Percentiles rank a stretch among this genome's conserved stretches.
phyloP scores from a whole-genome alignment of 257 asterid genomes.

The Gardenia jasminoides region DNA sequence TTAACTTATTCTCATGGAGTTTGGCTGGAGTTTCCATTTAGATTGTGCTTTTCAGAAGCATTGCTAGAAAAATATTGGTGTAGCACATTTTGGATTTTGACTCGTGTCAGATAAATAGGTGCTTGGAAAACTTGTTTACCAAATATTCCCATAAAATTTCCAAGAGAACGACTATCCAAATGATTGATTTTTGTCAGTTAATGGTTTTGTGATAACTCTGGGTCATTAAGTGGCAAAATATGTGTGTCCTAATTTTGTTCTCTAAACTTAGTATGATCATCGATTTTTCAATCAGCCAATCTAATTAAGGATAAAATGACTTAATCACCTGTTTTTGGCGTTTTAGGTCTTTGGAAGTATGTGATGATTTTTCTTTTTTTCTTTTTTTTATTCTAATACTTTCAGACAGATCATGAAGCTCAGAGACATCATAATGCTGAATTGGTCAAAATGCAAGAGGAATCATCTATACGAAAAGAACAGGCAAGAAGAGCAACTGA shows the following conservation, averaged over 20 bases:
- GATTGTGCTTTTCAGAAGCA: too few species aligned
- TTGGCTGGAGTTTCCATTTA: not conserved
- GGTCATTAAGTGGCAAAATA: not conserved
- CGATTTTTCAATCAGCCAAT: not conserved
- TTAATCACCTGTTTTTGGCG: not conserved
- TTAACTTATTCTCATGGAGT: not conserved
- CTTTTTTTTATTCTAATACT: conserved; percentile 14
- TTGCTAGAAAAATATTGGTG: too few species aligned
- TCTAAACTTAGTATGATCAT: not conserved
- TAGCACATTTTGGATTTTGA: too few species aligned
- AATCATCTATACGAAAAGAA: conserved; percentile 80
- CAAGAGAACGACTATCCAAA: too few species aligned
- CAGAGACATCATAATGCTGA: conserved; percentile 81
- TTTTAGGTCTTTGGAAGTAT: conserved; percentile 8
- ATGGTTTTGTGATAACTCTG: not conserved
- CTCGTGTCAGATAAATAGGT: too few species aligned
- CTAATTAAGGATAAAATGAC: not conserved
- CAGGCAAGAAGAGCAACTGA: conserved; percentile 91
- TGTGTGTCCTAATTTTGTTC: not conserved
- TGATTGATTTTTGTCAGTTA: too few species aligned
- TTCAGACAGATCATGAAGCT: conserved; percentile 88
- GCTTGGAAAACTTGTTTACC: too few species aligned
- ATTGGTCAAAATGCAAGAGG: conserved; percentile 91
- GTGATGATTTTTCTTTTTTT: conserved; percentile 13
- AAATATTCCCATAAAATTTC: too few species aligned